Base-by-base conservation (phyloP, 2,329 filamentous ascomycete species). In the Aureobasidium namibiae region DNA sequence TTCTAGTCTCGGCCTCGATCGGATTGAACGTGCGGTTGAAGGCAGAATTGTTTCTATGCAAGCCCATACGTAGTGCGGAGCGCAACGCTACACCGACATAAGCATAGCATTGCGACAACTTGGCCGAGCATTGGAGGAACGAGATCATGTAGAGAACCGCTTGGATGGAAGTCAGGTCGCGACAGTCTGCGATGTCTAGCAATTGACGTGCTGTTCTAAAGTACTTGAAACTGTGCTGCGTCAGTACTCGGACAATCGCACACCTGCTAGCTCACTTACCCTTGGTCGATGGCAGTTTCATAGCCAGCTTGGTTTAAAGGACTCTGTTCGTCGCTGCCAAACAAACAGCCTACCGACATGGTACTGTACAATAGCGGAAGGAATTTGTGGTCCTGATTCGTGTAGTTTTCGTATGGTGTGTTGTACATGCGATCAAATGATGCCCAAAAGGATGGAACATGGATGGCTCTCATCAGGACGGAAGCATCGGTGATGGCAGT, bases 361-460 rank as follows among this genome's bases (percentile, higher is more conserved):
- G 76, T 75, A 36, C 75, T 73, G 64, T 79, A 79, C 18, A 79
- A 67, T 18, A 80, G 65, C 14, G 78, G 77, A 36, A 80, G 65
- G 59, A 79, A 80, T 26, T 66, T 73, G 53, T 77, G 73, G 44
- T 80, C 77, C 13, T 74, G 69, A 60, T 75, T 73, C 16, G 69
- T 72, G 63, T 76, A 78, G 42, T 74, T 69, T 21, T 78, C 77
- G 13, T 70, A 63, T 1, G 87, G 78, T 23, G 78, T 84, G 63
- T 87, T 83, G 72, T 95, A 96, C 39, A 96, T 80, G 58, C 81
- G 81, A 64, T 96, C 86, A 63, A 96, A 81, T 66, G 83, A 85
- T 61, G 82, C 80, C 73, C 88, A 90, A 69, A 96, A 96, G 0
- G 84, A 84, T 0, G 92, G 92, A 52, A 88, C 78, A 68, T 96